Conservation (phyloP, 768 basidiomycete species). For the Amanita jacksonii region DNA sequence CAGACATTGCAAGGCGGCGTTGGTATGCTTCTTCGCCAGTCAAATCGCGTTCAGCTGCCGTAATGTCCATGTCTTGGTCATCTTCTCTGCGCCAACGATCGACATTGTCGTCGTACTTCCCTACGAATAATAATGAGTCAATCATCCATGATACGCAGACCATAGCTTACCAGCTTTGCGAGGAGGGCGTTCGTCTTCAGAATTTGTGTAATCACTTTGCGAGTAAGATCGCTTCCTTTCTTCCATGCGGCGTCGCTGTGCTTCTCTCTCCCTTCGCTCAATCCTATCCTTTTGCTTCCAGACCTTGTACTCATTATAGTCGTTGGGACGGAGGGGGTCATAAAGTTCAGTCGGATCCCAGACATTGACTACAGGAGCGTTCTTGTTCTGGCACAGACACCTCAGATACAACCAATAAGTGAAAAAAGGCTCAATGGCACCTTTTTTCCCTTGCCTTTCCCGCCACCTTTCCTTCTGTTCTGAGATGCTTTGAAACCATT, state of each 20-base stretch:
- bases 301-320: constrained; percentile 80
- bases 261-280: constrained; percentile 58
- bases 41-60: constrained; percentile 33
- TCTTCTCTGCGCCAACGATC: constrained; percentile 52
- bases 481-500: constrained; percentile 67
- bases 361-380: constrained; percentile 35
- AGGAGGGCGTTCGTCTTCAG: constrained; percentile 60
- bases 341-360: constrained; percentile 81
- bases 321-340: constrained; percentile 77
- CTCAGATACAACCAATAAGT: constrained; percentile 1
- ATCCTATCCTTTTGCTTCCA: constrained; percentile 73
- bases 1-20: constrained; percentile 61
- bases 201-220: constrained; percentile 52
- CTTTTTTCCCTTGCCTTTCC: constrained; percentile 56
- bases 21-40: constrained; percentile 79
- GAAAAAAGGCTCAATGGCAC: constrained; percentile 22
- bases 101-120: constrained; percentile 39
- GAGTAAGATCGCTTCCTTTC: constrained; percentile 57
- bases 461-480: constrained; percentile 44
- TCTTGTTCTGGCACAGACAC: constrained; percentile 47
- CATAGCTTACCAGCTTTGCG: constrained; percentile 50
- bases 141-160: constrained; percentile 1
- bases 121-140: constrained; percentile 17
- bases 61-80: constrained; percentile 24
- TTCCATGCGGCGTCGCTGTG: constrained; percentile 47